Evolutionary conservation across 2,329 filamentous ascomycete species (phyloP), one percentile per base, ranked within the genome.

Genomic region (Trichoderma koningiopsis): DNA sequence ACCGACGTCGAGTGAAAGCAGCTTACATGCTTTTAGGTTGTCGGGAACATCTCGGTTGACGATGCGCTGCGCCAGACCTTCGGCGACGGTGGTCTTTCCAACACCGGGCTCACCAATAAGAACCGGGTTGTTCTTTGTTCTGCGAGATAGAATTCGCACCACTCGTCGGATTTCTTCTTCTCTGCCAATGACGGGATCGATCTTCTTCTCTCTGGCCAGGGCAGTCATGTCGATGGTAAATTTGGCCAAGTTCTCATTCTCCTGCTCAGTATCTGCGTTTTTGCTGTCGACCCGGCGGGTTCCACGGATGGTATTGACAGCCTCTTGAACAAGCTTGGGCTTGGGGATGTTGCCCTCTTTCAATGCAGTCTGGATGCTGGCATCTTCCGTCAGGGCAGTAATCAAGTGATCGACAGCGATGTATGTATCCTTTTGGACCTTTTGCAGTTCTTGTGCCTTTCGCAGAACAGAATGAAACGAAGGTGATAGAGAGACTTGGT

Each of bases 161-260:
- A 97, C 94, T 76, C 95, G 87, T 76, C 95, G 87, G 75, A 97
- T 97, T 80, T 98, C 96, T 77, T 97, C 95, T 79, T 98, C 95
- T 81, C 95, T 89, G 53, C 95, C 95, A 81, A 98, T 98, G 79
- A 98, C 95, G 2, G 95, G 95, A 79, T 98, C 95, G 69, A 98
- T 94, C 82, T 98, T 98, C 79, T 96, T 96, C 83, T 99, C 96
- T 79, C 94, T 88, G 70, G 96, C 96, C 90, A 97, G 91, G 61
- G 92, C 87, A 13, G 96, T 99, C 94, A 99, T 97, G 81, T 99
- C 96, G 76, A 98, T 96, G 68, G 96, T 98, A 81, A 97, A 99
- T 77, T 98, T 99, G 83, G 94, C 93, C 71, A 99, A 85, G 78
- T 97, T 97, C 82, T 99, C 96, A 76, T 94, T 92, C 76, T 97